Evolutionary conservation across 2,329 filamentous ascomycete species (phyloP).

Genomic region (Biscogniauxia mediterranea): DNA sequence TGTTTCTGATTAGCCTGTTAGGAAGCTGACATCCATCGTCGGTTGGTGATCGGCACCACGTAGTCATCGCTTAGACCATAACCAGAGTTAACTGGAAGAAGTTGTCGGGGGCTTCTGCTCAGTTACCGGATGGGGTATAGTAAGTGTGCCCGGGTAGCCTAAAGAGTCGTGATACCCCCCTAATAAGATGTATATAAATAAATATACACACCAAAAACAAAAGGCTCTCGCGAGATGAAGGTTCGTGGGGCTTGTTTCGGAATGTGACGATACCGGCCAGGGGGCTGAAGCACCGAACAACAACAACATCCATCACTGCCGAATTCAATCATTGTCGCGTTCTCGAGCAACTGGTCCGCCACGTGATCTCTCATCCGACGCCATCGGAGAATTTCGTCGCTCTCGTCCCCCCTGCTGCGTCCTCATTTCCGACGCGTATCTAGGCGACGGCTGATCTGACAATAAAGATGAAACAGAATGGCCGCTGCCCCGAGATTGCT

Average conservation of each 20-base stretch:
- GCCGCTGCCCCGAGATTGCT: slow-evolving; percentile 35
- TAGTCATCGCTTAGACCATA: neutral
- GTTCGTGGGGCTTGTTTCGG: slow-evolving; percentile 10
- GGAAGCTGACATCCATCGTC: neutral
- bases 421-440: slow-evolving; percentile 30
- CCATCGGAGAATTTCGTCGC: slow-evolving; percentile 32
- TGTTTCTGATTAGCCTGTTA: neutral
- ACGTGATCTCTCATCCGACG: slow-evolving; percentile 36
- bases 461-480: slow-evolving; percentile 46
- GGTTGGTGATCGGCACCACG: neutral
- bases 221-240: slow-evolving; percentile 9
- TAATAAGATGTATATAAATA: slow-evolving; percentile 1
- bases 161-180: neutral
- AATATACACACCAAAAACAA: slow-evolving; percentile 13
- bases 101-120: neutral
- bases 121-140: neutral
- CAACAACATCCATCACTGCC: neutral
- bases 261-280: slow-evolving; percentile 8
- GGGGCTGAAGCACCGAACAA: slow-evolving; percentile 16
- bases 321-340: slow-evolving; percentile 22
- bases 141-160: neutral
- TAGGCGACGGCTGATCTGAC: slow-evolving; percentile 38
- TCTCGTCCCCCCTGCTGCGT: slow-evolving; percentile 30
- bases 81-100: neutral
- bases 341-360: slow-evolving; percentile 23